Evolutionary conservation across 2,329 filamentous ascomycete species (phyloP).

Genomic region (Fusarium armeniacum): DNA sequence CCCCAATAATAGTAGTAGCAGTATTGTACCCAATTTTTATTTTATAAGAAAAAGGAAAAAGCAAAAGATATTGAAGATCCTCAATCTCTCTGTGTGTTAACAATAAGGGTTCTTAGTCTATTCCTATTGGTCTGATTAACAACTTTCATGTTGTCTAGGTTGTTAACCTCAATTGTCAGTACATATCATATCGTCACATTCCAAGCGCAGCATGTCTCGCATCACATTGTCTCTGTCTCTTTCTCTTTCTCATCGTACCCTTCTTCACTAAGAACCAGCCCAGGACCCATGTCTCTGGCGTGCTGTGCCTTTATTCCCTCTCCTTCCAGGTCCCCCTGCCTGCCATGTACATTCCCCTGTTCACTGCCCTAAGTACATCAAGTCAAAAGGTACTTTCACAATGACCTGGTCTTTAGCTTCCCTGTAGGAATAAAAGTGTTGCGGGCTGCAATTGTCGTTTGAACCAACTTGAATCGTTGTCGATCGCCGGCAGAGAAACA

Average conservation of each 20-base stretch:
- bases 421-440: constrained; percentile 21
- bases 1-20: constrained; percentile 2
- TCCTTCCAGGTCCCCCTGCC: constrained; percentile 37
- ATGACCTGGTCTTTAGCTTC: constrained; percentile 19
- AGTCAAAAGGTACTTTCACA: constrained; percentile 22
- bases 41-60: neutral
- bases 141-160: neutral
- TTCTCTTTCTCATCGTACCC: neutral
- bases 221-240: constrained; percentile 38
- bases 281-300: constrained; percentile 44
- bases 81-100: neutral
- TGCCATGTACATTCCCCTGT: constrained; percentile 40
- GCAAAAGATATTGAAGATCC: neutral
- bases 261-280: constrained; percentile 8
- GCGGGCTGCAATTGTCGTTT: constrained; percentile 25
- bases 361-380: constrained; percentile 21
- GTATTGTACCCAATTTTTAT: constrained; percentile 16
- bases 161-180: neutral
- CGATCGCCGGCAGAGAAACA: constrained; percentile 32
- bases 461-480: constrained; percentile 20
- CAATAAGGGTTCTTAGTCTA: neutral
- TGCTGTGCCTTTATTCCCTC: constrained; percentile 33
- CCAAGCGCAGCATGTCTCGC: constrained; percentile 44
- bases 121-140: neutral
- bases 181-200: constrained; percentile 2